phyloP scores from a whole-genome alignment of 1,284 basidiomycete genomes.

The Cryptococcus sp. region DNA sequence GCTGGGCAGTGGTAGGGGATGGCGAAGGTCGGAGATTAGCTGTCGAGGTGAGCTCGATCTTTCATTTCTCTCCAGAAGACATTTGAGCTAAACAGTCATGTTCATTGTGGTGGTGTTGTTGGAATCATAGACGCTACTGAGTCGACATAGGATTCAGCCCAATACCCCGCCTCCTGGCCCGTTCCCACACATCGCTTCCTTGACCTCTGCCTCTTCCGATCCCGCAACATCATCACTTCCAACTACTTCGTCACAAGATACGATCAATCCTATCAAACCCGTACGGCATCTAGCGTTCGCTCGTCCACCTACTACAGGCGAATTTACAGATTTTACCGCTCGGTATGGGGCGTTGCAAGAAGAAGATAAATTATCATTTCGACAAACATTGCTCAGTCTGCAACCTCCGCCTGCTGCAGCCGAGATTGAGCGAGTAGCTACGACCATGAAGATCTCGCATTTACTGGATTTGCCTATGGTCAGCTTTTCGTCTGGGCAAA shows the following conservation, averaged over 20 bases:
- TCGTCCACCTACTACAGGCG: conserved; percentile 64
- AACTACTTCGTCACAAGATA: conserved; percentile 45
- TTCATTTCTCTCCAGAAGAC: neutral
- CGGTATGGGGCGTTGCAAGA: conserved; percentile 84
- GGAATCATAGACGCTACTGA: conserved; percentile 62
- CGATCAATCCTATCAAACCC: conserved; percentile 56
- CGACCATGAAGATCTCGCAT: conserved; percentile 60
- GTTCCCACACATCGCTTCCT: conserved; percentile 65
- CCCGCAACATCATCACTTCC: neutral
- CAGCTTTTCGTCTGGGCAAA: conserved; percentile 89
- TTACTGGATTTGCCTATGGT: conserved; percentile 79
- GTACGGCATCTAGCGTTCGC: conserved; percentile 70
- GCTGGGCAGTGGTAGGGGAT: conserved; percentile 69
- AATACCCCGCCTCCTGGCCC: conserved; percentile 62
- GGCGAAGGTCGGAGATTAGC: conserved; percentile 60
- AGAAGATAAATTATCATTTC: conserved; percentile 70
- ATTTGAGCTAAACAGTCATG: neutral
- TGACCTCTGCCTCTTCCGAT: conserved; percentile 7
- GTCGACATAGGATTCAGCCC: conserved; percentile 67
- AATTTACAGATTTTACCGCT: conserved; percentile 89
- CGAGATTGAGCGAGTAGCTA: conserved; percentile 43
- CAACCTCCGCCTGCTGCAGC: conserved; percentile 40
- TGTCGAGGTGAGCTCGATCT: conserved; percentile 61
- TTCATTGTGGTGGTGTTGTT: neutral
- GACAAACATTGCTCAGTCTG: conserved; percentile 32